Evolutionary conservation across 306 rosid genomes (phyloP).

Genomic region (Argentina anserina): DNA sequence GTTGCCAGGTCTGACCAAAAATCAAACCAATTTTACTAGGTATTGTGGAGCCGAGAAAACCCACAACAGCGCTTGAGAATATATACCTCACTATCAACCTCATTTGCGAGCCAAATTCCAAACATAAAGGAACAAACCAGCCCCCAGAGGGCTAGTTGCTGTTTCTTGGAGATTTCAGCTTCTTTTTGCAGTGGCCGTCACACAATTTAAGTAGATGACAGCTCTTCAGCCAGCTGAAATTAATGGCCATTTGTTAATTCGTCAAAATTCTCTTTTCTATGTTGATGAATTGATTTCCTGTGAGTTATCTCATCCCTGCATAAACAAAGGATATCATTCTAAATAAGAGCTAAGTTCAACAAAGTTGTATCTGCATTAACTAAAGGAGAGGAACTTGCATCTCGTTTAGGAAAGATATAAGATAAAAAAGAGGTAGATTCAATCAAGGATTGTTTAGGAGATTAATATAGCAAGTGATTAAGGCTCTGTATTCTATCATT

Average conservation of each 20-base stretch:
- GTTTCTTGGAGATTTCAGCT: slow-evolving; percentile 3
- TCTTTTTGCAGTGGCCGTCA: not conserved
- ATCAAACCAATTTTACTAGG: not conserved
- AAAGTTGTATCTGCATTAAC: not conserved
- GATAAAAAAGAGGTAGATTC: not conserved
- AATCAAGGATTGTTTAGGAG: not conserved
- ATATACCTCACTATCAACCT: not conserved
- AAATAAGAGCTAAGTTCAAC: not conserved
- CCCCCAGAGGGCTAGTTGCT: not conserved
- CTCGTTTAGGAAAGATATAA: not conserved
- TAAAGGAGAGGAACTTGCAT: not conserved
- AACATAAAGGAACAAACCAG: not conserved
- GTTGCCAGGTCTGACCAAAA: not conserved
- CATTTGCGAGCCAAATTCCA: slow-evolving; percentile 1
- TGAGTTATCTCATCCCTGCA: slow-evolving; percentile 66
- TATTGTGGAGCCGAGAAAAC: not conserved
- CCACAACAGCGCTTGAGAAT: not conserved
- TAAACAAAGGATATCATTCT: slow-evolving; percentile 12
- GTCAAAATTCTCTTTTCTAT: slow-evolving; percentile 41
- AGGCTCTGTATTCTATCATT: not conserved
- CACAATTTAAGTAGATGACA: not conserved
- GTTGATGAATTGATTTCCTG: slow-evolving; percentile 41
- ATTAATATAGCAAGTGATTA: not conserved
- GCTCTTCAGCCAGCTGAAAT: slow-evolving; percentile 11
- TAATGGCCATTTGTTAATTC: slow-evolving; percentile 50